A percentile compares a stretch with the other conserved stretches of the same genome.
phyloP scores from a whole-genome alignment of 164 flowering plant species.

The Umbilicus rupestris region DNA sequence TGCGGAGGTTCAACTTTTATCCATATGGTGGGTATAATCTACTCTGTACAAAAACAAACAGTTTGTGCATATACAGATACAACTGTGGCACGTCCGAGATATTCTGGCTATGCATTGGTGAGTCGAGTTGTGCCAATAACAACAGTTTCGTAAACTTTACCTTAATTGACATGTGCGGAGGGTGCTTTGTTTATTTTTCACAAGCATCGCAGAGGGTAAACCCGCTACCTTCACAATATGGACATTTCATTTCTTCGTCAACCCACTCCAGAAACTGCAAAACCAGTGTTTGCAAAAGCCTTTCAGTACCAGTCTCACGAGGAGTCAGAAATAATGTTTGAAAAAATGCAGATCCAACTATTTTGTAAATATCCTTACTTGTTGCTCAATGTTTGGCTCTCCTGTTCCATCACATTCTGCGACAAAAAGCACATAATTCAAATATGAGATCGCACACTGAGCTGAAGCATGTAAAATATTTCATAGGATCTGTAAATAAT shows the following conservation, averaged over 20 bases:
- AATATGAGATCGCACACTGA: no score
- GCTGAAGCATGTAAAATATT: no score
- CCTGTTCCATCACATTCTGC: slow-evolving; percentile 98
- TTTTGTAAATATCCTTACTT: slow-evolving; percentile 32
- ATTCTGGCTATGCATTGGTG: no score
- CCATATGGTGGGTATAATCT: no score
- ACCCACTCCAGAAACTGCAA: slow-evolving; percentile 92
- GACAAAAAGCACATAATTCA: slow-evolving; percentile 11
- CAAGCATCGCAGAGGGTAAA: slow-evolving; percentile 63
- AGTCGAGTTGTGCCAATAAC: no score
- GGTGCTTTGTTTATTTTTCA: slow-evolving; percentile 26
- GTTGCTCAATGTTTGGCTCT: slow-evolving; percentile 78
- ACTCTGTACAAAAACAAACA: no score
- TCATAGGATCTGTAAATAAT: no score
- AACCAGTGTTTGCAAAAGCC: background rate
- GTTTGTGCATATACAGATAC: no score
- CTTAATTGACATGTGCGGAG: background rate
- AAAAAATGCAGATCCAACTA: background rate
- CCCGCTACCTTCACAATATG: slow-evolving; percentile 87
- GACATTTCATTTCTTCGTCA: slow-evolving; percentile 68
- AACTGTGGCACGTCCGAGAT: no score
- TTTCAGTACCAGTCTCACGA: background rate
- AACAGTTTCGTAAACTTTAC: background rate
- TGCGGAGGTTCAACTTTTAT: no score
- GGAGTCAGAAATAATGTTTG: background rate